Evolutionary conservation across 257 asterid genomes (phyloP), one percentile per base, ranked within the genome.

Genomic region (Coffea canephora): DNA sequence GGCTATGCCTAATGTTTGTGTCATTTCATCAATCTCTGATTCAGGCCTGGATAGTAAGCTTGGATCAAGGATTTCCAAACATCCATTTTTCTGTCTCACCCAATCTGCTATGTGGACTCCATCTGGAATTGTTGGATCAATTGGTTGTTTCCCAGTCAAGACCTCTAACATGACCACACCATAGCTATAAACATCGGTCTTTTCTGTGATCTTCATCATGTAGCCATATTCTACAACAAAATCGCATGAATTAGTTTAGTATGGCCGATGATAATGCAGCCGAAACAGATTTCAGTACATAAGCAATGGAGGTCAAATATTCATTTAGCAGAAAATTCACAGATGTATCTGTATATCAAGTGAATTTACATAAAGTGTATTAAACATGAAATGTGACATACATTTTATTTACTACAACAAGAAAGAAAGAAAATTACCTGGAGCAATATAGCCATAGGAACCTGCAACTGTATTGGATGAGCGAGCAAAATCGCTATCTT

Each of bases 381-480:
- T 27, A 27, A 77, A 49, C 48, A 13, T 7, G 74, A 50, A 66
- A 49, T 23, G 9, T 2, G 23, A 68, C 15, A 62, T 25, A 18
- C 7, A 41, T 8, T 73, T 31, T 18, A 66, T 5, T 13, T n/a
- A 66, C 13, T 7, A 8, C 1, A 48, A 54, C 41, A 25, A 46
- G 69, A 73, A 69, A 31, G 36, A 8, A 52, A 25, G 1, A 76
- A 0, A 18, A 52, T 69, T 85, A 87, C 90, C 90, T 46, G 90
- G 90, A 59, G 90, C 90, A 65, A 87, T 87, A 61, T 87, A 87
- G 36, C 90, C 90, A 34, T 87, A 87, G 52, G 90, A 87, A 46
- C 90, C 90, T 0, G 90, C 90, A 15, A 87, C 81, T 0, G 90
- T 85, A 27, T 81, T 87, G 23, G 90, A 85, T 43, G 90, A 87